Percentiles rank a stretch among this genome's conserved stretches.
phyloP scores from a whole-genome alignment of 139 green algal genomes.

The Chlorella sorokiniana region DNA sequence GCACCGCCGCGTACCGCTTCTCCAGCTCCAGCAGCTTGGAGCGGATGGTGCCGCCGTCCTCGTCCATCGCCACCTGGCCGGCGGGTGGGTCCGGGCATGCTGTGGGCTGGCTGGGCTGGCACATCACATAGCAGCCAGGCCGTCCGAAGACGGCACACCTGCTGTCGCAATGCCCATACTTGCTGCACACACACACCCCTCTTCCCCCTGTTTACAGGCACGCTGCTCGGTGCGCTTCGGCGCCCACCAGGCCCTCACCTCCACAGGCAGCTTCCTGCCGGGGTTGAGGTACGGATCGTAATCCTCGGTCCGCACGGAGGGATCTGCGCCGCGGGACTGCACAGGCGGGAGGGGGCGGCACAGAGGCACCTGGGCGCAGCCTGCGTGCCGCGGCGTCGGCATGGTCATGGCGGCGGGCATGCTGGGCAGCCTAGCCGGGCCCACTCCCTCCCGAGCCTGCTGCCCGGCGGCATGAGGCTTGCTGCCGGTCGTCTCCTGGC shows the following conservation, averaged over 20 bases:
- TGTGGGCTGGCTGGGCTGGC: too few species aligned
- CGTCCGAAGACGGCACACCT: too few species aligned
- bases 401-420: neutral
- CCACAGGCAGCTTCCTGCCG: constrained; percentile 71
- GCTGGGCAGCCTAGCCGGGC: too few species aligned
- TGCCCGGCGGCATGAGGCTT: neutral
- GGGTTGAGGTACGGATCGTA: constrained; percentile 92
- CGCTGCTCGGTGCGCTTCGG: neutral
- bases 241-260: constrained; percentile 62
- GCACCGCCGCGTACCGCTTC: constrained; percentile 70
- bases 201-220: neutral
- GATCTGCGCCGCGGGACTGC: constrained; percentile 88
- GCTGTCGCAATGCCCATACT: too few species aligned
- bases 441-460: too few species aligned
- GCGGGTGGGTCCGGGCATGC: too few species aligned
- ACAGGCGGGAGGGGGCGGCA: neutral
- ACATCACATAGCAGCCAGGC: too few species aligned
- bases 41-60: neutral
- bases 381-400: too few species aligned
- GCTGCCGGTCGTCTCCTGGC: too few species aligned
- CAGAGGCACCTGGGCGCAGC: neutral
- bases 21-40: constrained; percentile 70
- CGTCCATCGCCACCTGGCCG: constrained; percentile 2
- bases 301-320: constrained; percentile 72
- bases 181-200: too few species aligned